A percentile compares a stretch with the other conserved stretches of the same genome.
These are phyloP conservation scores for Knoxdaviesia capensis DNA, from an alignment of 2,329 filamentous ascomycete species.

Conservation along the genomic window DNA sequence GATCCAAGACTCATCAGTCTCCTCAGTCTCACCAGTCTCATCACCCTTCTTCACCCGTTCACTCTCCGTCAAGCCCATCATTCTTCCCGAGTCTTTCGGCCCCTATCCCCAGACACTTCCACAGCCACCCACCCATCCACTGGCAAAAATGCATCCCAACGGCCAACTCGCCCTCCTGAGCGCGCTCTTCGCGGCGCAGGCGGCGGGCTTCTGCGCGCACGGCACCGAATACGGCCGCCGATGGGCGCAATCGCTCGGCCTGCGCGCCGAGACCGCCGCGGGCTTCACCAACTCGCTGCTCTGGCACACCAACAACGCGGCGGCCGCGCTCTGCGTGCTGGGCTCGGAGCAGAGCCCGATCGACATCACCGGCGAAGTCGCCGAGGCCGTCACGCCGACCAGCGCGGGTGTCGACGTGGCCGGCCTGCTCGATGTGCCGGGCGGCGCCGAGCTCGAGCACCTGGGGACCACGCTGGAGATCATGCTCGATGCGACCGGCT, in stretches of 20 bases:
- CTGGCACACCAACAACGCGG: slow-evolving; percentile 24
- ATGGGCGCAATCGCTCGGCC: slow-evolving; percentile 11
- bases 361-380: slow-evolving; percentile 17
- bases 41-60: too few species aligned
- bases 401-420: slow-evolving; percentile 5
- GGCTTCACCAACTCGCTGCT: slow-evolving; percentile 23
- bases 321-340: slow-evolving; percentile 23
- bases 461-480: slow-evolving; percentile 31
- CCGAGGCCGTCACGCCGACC: slow-evolving; percentile 8
- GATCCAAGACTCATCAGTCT: too few species aligned
- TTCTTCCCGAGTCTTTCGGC: not conserved
- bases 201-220: slow-evolving; percentile 10
- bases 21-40: too few species aligned
- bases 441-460: slow-evolving; percentile 22
- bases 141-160: too few species aligned
- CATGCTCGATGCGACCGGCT: not conserved
- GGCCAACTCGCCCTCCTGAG: not conserved
- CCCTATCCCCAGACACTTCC: not conserved
- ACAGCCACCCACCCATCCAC: too few species aligned
- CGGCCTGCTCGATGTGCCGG: slow-evolving; percentile 4
- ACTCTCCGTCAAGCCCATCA: not conserved
- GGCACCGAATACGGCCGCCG: slow-evolving; percentile 13
- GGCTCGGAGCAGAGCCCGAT: slow-evolving; percentile 35
- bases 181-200: slow-evolving; percentile 5
- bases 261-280: slow-evolving; percentile 15